Evolutionary conservation across 2,329 filamentous ascomycete species (phyloP).

Genomic region (Trematosphaeria pertusa): DNA sequence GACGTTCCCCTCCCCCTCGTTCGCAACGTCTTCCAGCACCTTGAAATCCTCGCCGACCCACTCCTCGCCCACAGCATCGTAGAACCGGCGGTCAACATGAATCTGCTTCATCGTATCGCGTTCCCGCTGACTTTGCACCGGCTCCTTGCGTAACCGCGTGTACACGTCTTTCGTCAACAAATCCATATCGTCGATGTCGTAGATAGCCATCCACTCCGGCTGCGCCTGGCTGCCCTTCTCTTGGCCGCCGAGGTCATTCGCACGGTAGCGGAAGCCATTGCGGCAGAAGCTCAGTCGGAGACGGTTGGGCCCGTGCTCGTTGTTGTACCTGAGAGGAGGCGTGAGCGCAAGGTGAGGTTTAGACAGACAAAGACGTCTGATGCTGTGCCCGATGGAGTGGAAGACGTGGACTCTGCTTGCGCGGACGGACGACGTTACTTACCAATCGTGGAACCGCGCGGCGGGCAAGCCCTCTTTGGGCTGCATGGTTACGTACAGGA

Average conservation of each 20-base stretch:
- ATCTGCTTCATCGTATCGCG: slow-evolving; percentile 69
- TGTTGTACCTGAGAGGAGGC: slow-evolving; percentile 69
- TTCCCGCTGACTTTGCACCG: slow-evolving; percentile 65
- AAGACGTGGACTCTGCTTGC: slow-evolving; percentile 29
- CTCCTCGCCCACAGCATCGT: slow-evolving; percentile 67
- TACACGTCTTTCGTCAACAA: slow-evolving; percentile 75
- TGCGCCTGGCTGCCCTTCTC: slow-evolving; percentile 47
- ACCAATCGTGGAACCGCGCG: slow-evolving; percentile 76
- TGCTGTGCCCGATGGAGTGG: no score
- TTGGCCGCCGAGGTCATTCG: slow-evolving; percentile 61
- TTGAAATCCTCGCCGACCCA: slow-evolving; percentile 64
- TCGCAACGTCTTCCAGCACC: slow-evolving; percentile 65
- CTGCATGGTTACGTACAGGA: slow-evolving; percentile 88
- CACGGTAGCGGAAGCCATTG: slow-evolving; percentile 81
- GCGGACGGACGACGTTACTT: slow-evolving; percentile 30
- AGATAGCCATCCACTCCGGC: slow-evolving; percentile 79
- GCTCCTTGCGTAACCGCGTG: slow-evolving; percentile 65
- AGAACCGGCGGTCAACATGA: slow-evolving; percentile 74
- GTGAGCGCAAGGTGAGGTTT: slow-evolving; percentile 15
- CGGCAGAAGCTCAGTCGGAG: slow-evolving; percentile 75
- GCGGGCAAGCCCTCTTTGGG: slow-evolving; percentile 70
- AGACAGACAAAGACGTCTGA: not conserved
- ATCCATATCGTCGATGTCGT: slow-evolving; percentile 79
- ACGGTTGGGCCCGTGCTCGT: slow-evolving; percentile 84
- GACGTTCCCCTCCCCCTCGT: slow-evolving; percentile 61